These are phyloP conservation scores for Sclerotinia nivalis DNA, from an alignment of 2,329 filamentous ascomycete species.

Conservation along the genomic window DNA sequence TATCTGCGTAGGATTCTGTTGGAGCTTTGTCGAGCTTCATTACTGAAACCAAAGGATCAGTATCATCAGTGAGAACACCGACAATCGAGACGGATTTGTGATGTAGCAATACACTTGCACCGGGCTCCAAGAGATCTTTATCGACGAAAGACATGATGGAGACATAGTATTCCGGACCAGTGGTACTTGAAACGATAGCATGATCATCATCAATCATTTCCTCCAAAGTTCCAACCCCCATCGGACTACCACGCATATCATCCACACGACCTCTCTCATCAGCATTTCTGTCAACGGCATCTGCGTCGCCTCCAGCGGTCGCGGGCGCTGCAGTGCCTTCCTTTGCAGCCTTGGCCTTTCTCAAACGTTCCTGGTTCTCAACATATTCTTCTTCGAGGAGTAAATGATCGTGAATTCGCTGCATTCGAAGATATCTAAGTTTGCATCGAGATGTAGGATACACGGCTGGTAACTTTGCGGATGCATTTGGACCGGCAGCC, in stretches of 20 bases:
- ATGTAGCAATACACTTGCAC: conserved; percentile 90
- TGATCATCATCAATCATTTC: conserved; percentile 99
- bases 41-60: conserved; percentile 91
- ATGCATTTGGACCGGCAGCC: conserved; percentile 86
- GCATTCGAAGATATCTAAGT: conserved; percentile 94
- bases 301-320: conserved; percentile 63
- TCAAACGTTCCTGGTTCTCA: conserved; percentile 94
- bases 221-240: conserved; percentile 96
- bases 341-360: conserved; percentile 84
- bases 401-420: conserved; percentile 96
- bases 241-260: conserved; percentile 97
- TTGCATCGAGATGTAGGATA: conserved; percentile 98
- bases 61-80: conserved; percentile 92
- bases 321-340: conserved; percentile 60
- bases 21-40: conserved; percentile 99
- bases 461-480: conserved; percentile 90
- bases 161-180: conserved; percentile 97
- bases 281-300: conserved; percentile 80
- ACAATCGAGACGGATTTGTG: conserved; percentile 99
- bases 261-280: conserved; percentile 94
- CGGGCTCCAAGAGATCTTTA: conserved; percentile 95
- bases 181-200: conserved; percentile 96
- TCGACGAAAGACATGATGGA: conserved; percentile 99
- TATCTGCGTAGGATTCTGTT: conserved; percentile 97
- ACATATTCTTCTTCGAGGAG: conserved; percentile 98